Evolutionary conservation across 352 stramenopile species (phyloP), one percentile per base, ranked within the genome.

Genomic region (Phytophthora vignae): DNA sequence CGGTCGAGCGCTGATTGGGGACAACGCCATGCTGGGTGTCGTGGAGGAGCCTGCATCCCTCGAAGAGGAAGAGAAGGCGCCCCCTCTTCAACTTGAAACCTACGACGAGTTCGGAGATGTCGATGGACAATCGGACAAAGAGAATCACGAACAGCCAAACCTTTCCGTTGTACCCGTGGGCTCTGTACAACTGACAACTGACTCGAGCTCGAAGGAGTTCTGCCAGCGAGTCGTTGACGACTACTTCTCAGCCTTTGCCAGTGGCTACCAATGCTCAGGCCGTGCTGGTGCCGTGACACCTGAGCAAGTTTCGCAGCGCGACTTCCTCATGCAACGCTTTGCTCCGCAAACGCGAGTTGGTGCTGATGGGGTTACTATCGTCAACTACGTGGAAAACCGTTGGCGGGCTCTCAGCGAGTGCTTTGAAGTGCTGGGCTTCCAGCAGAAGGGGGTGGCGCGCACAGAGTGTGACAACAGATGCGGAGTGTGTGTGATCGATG

Each of bases 21-120:
- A 67, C 0, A 76, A 73, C 22, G 53, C 38, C 12, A 68, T 72
- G 63, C 17, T 76, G 11, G 64, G 69, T 8, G 17, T 76, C 2
- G 10, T 68, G 8, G 49, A 62, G 11, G 60, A 64, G 5, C 0
- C 44, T 27, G 11, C 19, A 21, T 27, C 25, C 4, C 8, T 44
- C 14, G 52, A 62, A 36, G 60, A 60, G n/a, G 60, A 68, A 53
- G 40, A 64, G 42, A 58, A 55, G 59, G 44, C 33, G 17, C 10
- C 44, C 12, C 5, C 52, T 11, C 25, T 42, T 52, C 17, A 8
- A 19, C 44, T 52, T 9, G 44, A 52, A 14, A 52, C 44, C 9
- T 38, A 42, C 27, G 27, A 42, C n/a, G 25, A 58, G 2, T 17
- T 42, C 15, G 52, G 42, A 2, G 52, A 14, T 21, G 12, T 12